Conservation (phyloP, 2,329 filamentous ascomycete species). For the Fusarium verticillioides region DNA sequence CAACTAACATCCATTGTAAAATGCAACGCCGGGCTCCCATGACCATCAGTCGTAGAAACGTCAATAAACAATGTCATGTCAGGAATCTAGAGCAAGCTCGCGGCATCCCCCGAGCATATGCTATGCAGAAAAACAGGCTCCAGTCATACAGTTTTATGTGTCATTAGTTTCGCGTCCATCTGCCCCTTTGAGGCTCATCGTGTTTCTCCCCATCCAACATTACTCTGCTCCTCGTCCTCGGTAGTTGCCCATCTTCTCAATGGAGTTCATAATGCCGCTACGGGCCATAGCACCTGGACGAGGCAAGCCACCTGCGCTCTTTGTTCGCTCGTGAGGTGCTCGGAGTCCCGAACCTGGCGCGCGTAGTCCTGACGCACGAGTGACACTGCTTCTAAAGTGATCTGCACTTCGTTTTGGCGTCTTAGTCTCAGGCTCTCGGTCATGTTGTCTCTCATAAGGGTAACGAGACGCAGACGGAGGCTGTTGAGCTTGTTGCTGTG, state of each 20-base stretch:
- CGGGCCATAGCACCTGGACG: conserved; percentile 62
- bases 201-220: conserved; percentile 2
- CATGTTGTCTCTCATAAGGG: conserved; percentile 34
- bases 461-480: conserved; percentile 37
- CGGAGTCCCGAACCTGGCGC: conserved; percentile 65
- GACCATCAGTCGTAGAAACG: conserved; percentile 17
- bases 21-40: conserved; percentile 25
- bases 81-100: conserved; percentile 16
- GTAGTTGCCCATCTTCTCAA: conserved; percentile 85
- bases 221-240: conserved; percentile 54
- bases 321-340: conserved; percentile 57
- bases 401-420: conserved; percentile 48
- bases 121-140: conserved; percentile 31
- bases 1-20: conserved; percentile 26
- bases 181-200: conserved; percentile 18
- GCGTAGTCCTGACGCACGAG: conserved; percentile 67
- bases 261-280: conserved; percentile 84
- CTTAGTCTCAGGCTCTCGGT: conserved; percentile 46
- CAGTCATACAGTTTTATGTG: conserved; percentile 40
- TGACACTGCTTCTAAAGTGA: conserved; percentile 59
- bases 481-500: conserved; percentile 39
- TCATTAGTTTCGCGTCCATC: conserved; percentile 39
- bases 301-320: conserved; percentile 58
- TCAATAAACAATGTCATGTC: conserved; percentile 29
- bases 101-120: conserved; percentile 24